Evolutionary conservation across 2,329 filamentous ascomycete genomes (phyloP).

Genomic region (Davidsoniella virescens): DNA sequence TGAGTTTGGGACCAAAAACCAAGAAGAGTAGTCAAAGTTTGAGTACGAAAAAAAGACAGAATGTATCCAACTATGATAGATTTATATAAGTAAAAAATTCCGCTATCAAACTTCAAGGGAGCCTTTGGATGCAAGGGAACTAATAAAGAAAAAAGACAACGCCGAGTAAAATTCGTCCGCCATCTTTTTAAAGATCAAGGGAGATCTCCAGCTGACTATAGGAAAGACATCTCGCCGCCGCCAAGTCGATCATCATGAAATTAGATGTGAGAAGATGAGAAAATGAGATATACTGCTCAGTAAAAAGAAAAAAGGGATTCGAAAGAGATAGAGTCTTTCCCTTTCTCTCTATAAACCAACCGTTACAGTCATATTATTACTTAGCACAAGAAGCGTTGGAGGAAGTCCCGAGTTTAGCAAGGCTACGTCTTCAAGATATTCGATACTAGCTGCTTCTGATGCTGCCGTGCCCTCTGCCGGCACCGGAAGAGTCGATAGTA

Average conservation of each 20-base stretch:
- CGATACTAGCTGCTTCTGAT: constrained; percentile 52
- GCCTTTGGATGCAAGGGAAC: too few relatives aligned
- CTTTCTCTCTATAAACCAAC: constrained; percentile 40
- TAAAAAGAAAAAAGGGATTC: too few relatives aligned
- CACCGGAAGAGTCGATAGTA: constrained; percentile 72
- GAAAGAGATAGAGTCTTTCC: constrained; percentile 2
- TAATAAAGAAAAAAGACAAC: too few relatives aligned
- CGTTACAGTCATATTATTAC: constrained; percentile 81
- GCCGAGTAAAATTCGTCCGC: too few relatives aligned
- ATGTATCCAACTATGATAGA: too few relatives aligned
- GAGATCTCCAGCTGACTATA: background rate
- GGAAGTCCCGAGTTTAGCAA: constrained; percentile 62
- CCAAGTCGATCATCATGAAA: background rate
- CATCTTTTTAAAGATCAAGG: background rate
- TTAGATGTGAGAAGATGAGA: background rate
- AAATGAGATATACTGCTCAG: too few relatives aligned
- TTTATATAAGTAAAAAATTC: too few relatives aligned
- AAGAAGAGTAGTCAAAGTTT: too few relatives aligned
- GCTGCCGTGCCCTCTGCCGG: constrained; percentile 60
- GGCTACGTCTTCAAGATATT: constrained; percentile 64
- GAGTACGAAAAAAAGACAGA: too few relatives aligned
- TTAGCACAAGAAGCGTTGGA: constrained; percentile 63
- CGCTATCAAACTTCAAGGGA: too few relatives aligned
- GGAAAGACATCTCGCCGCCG: background rate
- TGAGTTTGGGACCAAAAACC: too few relatives aligned